Evolutionary conservation across 2,329 filamentous ascomycete genomes (phyloP).

Genomic region (Fusarium pseudocircinatum): DNA sequence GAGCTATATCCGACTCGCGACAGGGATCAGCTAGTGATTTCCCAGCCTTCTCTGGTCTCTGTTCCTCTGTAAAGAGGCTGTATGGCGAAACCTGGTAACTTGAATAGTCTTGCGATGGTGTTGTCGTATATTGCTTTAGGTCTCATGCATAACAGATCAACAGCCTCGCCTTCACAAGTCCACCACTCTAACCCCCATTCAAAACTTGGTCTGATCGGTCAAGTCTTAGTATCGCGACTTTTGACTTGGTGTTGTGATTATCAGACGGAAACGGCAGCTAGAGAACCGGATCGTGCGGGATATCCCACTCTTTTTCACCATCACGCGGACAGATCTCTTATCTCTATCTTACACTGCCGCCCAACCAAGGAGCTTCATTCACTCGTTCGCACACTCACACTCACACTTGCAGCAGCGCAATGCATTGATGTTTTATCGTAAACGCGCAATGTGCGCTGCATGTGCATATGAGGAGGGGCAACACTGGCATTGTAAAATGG

Average conservation of each 20-base stretch:
- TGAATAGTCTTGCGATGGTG: neutral
- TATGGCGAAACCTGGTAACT: neutral
- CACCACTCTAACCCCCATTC: neutral
- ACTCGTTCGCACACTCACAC: neutral
- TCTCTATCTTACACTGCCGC: slow-evolving; percentile 7
- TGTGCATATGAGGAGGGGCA: neutral
- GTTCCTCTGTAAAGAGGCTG: neutral
- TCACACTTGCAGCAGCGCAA: neutral
- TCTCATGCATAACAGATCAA: neutral
- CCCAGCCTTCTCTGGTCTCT: neutral
- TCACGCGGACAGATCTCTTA: slow-evolving; percentile 33
- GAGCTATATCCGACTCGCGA: slow-evolving; percentile 7
- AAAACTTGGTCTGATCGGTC: neutral
- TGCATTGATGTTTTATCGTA: slow-evolving; percentile 2
- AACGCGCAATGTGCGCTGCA: neutral
- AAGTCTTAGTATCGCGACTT: slow-evolving; percentile 5
- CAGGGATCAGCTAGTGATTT: neutral
- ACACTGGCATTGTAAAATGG: neutral
- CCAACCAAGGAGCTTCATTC: neutral
- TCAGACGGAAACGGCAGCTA: slow-evolving; percentile 26
- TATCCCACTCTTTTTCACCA: slow-evolving; percentile 25
- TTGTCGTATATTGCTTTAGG: neutral
- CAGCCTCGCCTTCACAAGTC: neutral
- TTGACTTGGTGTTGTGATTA: slow-evolving; percentile 23
- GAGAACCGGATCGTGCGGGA: slow-evolving; percentile 13